phyloP scores from a whole-genome alignment of 352 stramenopile species.

The Thalassiosira allenii region DNA sequence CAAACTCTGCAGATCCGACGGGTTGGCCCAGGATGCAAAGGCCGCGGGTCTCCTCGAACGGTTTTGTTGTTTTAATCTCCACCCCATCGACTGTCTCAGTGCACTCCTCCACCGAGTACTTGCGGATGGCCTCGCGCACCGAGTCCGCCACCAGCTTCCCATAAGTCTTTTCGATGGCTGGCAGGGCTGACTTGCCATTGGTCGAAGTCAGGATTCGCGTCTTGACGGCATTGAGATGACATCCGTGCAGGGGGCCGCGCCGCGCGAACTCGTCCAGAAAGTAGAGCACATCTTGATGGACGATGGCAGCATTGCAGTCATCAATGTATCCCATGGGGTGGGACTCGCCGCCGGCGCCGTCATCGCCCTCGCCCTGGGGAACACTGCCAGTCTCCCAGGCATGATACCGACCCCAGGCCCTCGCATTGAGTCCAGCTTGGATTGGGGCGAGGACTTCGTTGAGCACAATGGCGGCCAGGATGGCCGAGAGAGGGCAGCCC shows the following conservation, averaged over 20 bases:
- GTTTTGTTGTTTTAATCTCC: not conserved
- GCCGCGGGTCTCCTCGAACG: not conserved
- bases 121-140: not conserved
- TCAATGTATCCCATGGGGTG: conserved; percentile 7
- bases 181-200: conserved; percentile 4
- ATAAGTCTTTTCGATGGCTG: not conserved
- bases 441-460: not conserved
- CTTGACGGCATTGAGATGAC: conserved; percentile 24
- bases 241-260: not conserved
- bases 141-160: not conserved
- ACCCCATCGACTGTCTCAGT: not conserved
- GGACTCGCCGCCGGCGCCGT: not conserved
- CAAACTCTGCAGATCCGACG: conserved; percentile 17
- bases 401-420: not conserved
- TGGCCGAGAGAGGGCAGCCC: conserved; percentile 42
- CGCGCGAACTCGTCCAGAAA: conserved; percentile 8
- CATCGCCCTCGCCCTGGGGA: not conserved
- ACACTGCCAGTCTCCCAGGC: not conserved
- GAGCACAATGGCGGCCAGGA: conserved; percentile 27
- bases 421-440: not conserved
- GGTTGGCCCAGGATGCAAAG: conserved; percentile 15
- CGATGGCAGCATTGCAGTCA: not conserved
- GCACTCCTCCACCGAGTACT: not conserved
- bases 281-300: conserved; percentile 10
- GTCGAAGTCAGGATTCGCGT: conserved; percentile 40